Conservation (phyloP, 2,329 filamentous ascomycete species). For the Polychaeton citri region DNA sequence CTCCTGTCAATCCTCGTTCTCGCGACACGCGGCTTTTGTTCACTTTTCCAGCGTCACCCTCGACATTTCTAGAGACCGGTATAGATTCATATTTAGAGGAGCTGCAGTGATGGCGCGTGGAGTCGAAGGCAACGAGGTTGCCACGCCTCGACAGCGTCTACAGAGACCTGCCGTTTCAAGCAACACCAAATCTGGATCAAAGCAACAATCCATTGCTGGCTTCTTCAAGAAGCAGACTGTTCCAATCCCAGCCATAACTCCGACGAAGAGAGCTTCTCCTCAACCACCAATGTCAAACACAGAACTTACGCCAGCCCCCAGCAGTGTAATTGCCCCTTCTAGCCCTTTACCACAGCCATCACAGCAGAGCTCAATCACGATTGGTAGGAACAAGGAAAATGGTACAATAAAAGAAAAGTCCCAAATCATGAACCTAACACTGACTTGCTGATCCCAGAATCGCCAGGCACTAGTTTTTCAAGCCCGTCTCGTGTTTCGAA, state of each 20-base stretch:
- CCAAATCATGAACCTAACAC: conserved; percentile 26
- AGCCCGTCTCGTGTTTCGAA: conserved; percentile 68
- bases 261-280: conserved; percentile 20
- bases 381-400: conserved; percentile 40
- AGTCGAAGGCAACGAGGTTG: conserved; percentile 34
- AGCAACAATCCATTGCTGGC: conserved; percentile 60
- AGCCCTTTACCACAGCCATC: conserved; percentile 43
- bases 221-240: conserved; percentile 54
- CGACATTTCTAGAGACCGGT: too few relatives aligned
- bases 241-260: conserved; percentile 29
- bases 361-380: conserved; percentile 39
- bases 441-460: conserved; percentile 26
- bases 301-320: conserved; percentile 60
- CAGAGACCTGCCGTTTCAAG: conserved; percentile 31
- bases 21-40: too few relatives aligned
- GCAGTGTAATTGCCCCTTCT: conserved; percentile 61
- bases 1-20: too few relatives aligned
- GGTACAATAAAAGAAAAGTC: conserved; percentile 28
- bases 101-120: conserved; percentile 36
- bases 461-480: conserved; percentile 36
- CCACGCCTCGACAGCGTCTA: conserved; percentile 27
- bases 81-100: too few relatives aligned
- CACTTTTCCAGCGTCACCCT: too few relatives aligned
- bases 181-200: conserved; percentile 40
- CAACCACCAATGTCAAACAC: conserved; percentile 12